A percentile compares a stretch with the other conserved stretches of the same genome.
phyloP scores from a whole-genome alignment of 2,329 filamentous ascomycete genomes.

The Botrytis byssoidea region DNA sequence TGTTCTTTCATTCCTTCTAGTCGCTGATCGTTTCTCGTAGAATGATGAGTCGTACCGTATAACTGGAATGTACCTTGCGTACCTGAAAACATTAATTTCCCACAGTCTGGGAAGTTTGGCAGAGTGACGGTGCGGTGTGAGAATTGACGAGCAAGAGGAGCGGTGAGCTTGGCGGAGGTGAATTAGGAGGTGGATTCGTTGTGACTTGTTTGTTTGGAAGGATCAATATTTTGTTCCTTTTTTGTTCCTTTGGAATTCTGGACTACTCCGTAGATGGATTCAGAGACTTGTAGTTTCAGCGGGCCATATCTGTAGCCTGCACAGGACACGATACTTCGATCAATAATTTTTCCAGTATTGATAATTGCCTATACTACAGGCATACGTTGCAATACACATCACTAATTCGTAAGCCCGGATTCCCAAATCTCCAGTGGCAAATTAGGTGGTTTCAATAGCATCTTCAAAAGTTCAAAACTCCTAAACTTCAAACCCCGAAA shows the following conservation, averaged over 20 bases:
- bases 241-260: neutral
- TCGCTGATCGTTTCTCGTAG: conserved; percentile 6
- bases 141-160: neutral
- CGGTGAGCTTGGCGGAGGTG: conserved; percentile 6
- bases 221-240: neutral
- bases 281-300: neutral
- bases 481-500: neutral
- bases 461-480: neutral
- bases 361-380: neutral
- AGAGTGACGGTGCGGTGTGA: conserved; percentile 3
- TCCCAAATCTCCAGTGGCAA: neutral
- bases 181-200: neutral
- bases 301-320: neutral
- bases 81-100: conserved; percentile 5
- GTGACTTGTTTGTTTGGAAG: conserved; percentile 3
- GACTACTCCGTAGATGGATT: neutral
- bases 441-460: conserved; percentile 5
- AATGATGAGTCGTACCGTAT: neutral
- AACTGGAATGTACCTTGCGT: neutral
- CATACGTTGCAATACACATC: neutral
- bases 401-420: neutral
- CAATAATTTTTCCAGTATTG: neutral
- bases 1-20: conserved; percentile 14
- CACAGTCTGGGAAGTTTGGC: neutral
- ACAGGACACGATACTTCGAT: neutral